Evolutionary conservation across 1,284 basidiomycete genomes (phyloP), one percentile per base, ranked within the genome.

Genomic region (Exobasidium cylindrosporum): DNA sequence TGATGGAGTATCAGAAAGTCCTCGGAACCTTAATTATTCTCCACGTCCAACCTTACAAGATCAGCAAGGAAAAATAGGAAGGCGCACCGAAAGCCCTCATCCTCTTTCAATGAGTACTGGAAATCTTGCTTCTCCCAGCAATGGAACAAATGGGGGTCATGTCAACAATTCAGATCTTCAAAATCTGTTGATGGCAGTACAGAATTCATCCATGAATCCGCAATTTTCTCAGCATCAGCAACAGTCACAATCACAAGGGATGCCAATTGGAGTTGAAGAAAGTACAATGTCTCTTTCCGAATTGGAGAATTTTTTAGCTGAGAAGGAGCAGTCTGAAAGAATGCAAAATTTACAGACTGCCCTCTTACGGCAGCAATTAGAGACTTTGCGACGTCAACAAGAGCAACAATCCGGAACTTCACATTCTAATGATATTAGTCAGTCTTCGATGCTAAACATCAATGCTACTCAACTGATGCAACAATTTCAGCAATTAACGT

Each of bases 341-440:
- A 64, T 73, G 14, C 73, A 75, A 58, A 72, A 69, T 53, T 64
- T 74, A 61, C 72, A 74, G 63, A 74, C 71, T 11, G 66, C 66
- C 3, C 47, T 74, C 2, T 63, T 74, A 40, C 67, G 72, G 44
- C 72, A 74, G 61, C 72, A 74, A 58, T 59, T 74, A 5, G 72
- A 73, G 35, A 65, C 72, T 40, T 63, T 75, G 30, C 64, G 66
- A 45, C 67, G 70, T 17, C 60, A 55, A 31, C 63, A 65, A 30
- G 5, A 21, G 14, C 47, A 50, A 3, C n/a, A 50, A 13, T 13
- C n/a, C 7, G 46, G 23, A 47, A 47, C 7, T 13, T 13, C 46
- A 10, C 46, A 24, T 47, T 26, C 13, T 6, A 17, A 24, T 21
- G n/a, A 50, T 13, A 6, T 28, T 4, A 13, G 14, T 6, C 2